A percentile compares a stretch with the other conserved stretches of the same genome.
These are phyloP conservation scores for Zygnema cylindricum DNA, from an alignment of 139 green algal species.

Conservation along the genomic window DNA sequence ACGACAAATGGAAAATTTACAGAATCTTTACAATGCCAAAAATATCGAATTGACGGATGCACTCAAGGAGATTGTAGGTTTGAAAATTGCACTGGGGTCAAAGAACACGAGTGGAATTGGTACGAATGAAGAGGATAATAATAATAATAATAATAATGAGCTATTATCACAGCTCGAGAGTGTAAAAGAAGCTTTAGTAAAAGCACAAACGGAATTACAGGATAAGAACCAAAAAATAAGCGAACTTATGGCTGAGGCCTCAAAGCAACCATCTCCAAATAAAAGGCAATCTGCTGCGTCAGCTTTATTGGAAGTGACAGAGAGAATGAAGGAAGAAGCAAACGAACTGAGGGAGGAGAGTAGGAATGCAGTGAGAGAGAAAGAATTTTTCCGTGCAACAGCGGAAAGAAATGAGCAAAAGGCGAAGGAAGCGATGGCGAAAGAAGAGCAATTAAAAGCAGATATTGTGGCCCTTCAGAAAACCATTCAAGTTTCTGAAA, in stretches of 20 bases:
- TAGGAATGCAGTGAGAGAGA: not conserved
- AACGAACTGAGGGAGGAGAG: not conserved
- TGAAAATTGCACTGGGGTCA: not conserved
- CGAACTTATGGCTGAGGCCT: not conserved
- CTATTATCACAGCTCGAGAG: not conserved
- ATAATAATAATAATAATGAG: too few relatives aligned
- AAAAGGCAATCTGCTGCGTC: not conserved
- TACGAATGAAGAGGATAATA: not conserved
- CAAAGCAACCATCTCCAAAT: not conserved
- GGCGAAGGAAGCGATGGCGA: not conserved
- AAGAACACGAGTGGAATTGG: not conserved
- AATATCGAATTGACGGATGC: not conserved
- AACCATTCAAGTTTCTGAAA: not conserved
- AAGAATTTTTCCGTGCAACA: not conserved
- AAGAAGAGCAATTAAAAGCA: not conserved
- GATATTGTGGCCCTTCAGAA: not conserved
- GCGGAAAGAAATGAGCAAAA: not conserved
- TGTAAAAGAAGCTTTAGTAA: not conserved
- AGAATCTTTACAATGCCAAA: not conserved
- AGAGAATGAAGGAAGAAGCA: not conserved
- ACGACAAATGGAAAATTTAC: not conserved
- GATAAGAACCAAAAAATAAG: not conserved
- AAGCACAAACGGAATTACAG: not conserved
- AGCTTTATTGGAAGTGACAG: not conserved
- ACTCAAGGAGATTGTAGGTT: not conserved